Base-by-base conservation (phyloP, 371 early-diverging fungal species). In the Conidiobolus incongruus region DNA sequence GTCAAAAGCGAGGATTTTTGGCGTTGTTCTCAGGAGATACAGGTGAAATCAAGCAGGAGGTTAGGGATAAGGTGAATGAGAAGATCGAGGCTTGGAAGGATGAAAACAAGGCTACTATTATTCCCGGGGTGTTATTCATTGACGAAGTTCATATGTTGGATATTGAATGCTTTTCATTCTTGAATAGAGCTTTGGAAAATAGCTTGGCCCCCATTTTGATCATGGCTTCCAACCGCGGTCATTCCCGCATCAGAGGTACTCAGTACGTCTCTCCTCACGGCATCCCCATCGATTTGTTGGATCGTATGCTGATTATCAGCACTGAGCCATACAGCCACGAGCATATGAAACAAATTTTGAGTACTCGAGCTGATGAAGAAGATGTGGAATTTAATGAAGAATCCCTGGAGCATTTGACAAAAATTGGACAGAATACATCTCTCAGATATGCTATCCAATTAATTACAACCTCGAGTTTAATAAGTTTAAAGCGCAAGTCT, bases 91-190 rank as follows among this genome's bases (percentile, higher is more conserved):
- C 90, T 55, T 98, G 97, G 98, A 72, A 95, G 47, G 96, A 97
- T 55, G 98, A 98, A 61, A 96, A 94, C 49, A 98, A 97, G 58
- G 92, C 95, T 11, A 89, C 88, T 48, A 84, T 99, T 48, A 81
- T 93, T 1, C 93, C 95, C 5, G 99, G 99, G 22, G 77, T 93
- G 7, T 68, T 98, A 26, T 95, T 98, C 62, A 91, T 99, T 50
- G 95, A 98, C 53, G 98, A 98, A 62, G 92, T 93, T 23, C 95
- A 99, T 59, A 88, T 97, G 83, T 82, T 98, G 22, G 97, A 98
- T 52, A 88, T 94, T 48, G 98, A 98, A 60, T 94, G 96, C 60
- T 97, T 96, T 59, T 90, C 95, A 6, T 97, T 87, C 72, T 60
- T 99, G 38, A 97, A 97, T 64, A 77, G 95, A 29, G 91, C 95